Evolutionary conservation across 768 basidiomycete species (phyloP), one percentile per base, ranked within the genome.

Genomic region (Kwoniella sp.): DNA sequence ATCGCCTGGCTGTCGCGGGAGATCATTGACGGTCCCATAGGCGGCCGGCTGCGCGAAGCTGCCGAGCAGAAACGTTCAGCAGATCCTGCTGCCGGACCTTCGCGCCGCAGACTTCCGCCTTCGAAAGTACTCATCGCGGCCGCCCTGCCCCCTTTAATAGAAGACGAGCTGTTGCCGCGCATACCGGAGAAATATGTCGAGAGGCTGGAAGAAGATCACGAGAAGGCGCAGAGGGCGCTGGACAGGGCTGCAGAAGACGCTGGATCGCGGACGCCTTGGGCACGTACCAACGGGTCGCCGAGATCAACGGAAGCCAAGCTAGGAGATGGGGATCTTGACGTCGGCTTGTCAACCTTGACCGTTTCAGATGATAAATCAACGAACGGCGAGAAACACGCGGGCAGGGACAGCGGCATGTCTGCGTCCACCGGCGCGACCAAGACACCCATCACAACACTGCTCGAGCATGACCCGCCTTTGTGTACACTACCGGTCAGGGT

Each of bases 151-250:
- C 60, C 63, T 27, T 36, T 69, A 19, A 54, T 69, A 0, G 60
- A 60, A 29, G 63, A 69, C 41, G 54, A 59, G 19, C 52, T 61
- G 9, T 45, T 65, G 26, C 46, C 51, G 15, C 41, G 68, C 2
- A 67, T 70, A 45, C 64, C 62, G 14, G 68, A 70, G 40, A 70
- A 70, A 42, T 70, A 70, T 28, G 65, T 70, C 5, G 60, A 63
- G 32, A 47, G 68, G 28, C 34, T 70, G 20, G 65, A 67, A 43
- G 60, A 65, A 14, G 63, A 65, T 38, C 67, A 69, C 31, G 57
- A 53, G 32, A 63, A 63, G 45, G 57, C 56, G 15, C 56, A 65
- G 36, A 59, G 51, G 27, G 48, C 49, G 3, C 41, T 68, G 32
- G 44, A 31, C 19, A n/a, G 45, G 15, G 26, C 27, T 22, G 9